Base-by-base conservation (phyloP, 331 rosid genomes). In the Rhamnella rubrinervis region DNA sequence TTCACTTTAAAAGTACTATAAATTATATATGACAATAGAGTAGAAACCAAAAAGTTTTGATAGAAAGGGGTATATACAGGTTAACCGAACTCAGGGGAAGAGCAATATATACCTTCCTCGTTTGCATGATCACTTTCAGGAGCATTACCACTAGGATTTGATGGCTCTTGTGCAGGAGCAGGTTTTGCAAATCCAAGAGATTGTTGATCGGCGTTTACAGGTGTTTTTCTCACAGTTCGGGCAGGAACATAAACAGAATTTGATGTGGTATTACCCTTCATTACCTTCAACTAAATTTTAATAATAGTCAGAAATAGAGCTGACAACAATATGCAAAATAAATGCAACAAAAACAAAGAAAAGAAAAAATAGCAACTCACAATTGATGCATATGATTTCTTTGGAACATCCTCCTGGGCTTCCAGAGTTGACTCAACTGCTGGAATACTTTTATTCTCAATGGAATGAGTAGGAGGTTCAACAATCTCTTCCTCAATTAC, bases 311-410 rank as follows among this genome's bases (percentile, higher is more conserved):
- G 49, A 61, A 71, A 71, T 11, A n/a, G 46, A 46, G 61, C 55
- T 19, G 62, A 35, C 40, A 6, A 23, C 7, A 26, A 67, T 28
- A 7, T 55, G 40, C 49, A 71, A 74, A 21, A 20, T 2, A 61
- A 20, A 10, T 19, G 37, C 16, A 51, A 56, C 11, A 58, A 71
- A 38, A 23, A 21, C 55, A 50, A 67, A 16, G 14, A 23, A 71
- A 53, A 71, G 64, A 60, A 64, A 25, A 56, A 55, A 78, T 44
- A 61, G 55, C 70, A 63, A 87, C 99, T 77, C 82, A 95, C 97
- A 75, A 95, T 95, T 39, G 89, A 80, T 13, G 99, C 99, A 86
- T 95, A 91, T 59, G 98, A 88, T 71, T 80, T 75, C 79, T 58
- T 95, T 26, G 88, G 91, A 49, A 80, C 88, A 73, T 87, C 96